These are phyloP conservation scores for Pisolithus sp. DNA, from an alignment of 768 basidiomycete species.

Conservation along the genomic window DNA sequence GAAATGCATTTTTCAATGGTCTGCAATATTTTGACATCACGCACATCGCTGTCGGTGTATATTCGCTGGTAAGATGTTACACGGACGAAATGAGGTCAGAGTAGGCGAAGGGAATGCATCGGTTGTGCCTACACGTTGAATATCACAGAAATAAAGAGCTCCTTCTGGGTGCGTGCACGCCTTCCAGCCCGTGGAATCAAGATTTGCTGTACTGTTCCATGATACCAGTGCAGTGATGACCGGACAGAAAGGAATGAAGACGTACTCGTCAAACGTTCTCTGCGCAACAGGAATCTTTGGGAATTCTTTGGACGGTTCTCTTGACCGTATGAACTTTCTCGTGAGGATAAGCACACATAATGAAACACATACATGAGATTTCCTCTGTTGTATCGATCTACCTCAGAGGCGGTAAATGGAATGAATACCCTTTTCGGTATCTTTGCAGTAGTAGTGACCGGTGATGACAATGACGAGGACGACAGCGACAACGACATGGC, in stretches of 20 bases:
- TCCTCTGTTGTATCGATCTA: neutral
- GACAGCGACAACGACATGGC: too few species aligned
- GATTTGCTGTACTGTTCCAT: neutral
- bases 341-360: neutral
- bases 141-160: constrained; percentile 18
- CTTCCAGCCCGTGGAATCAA: neutral
- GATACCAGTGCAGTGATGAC: too few species aligned
- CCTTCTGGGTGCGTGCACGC: constrained; percentile 25
- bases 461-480: too few species aligned
- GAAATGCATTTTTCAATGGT: neutral
- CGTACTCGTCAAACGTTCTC: neutral
- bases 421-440: neutral
- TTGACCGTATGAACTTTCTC: neutral
- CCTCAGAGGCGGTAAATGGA: neutral
- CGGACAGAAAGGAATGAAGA: too few species aligned
- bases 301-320: neutral
- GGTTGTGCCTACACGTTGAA: constrained; percentile 10
- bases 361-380: constrained; percentile 1
- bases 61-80: neutral
- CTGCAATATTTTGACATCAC: neutral
- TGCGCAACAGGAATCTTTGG: neutral
- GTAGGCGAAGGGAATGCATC: neutral
- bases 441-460: neutral
- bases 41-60: constrained; percentile 8
- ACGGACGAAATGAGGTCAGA: neutral